Base-by-base conservation (phyloP, 306 rosid genomes). In the Vigna radiata region DNA sequence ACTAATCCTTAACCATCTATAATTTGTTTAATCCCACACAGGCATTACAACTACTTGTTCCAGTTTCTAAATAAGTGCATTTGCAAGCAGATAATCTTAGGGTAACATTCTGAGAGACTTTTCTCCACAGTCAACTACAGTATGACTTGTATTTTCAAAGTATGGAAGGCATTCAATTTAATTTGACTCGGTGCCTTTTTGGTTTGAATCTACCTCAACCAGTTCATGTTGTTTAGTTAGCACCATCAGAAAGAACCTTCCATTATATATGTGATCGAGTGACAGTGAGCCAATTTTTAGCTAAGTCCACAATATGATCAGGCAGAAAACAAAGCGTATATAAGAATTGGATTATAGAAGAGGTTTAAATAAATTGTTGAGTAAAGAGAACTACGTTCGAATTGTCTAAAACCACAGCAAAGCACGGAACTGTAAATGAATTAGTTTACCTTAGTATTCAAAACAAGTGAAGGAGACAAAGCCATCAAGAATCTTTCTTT, bases 401-500 rank as follows among this genome's bases (percentile, higher is more conserved):
- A 72, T 36, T 36, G n/a, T 55, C 46, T 49, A 66, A 9, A 27
- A 50, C 33, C 7, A 58, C 11, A 69, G 9, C 23, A 75, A 68
- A 73, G 46, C 16, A 72, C 41, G 33, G 46, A 83, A 39, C 39
- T 9, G 23, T 12, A 59, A 39, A 79, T 17, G 23, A 59, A 53
- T 62, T 17, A 59, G 21, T 23, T 75, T 86, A 94, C 97, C 95
- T 91, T 88, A 15, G 80, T 62, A 13, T 50, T 81, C 78, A 84
- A 88, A 86, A 88, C 83, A 37, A 92, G 89, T 4, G 96, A 83
- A 23, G 96, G 94, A 69, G 97, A 81, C 70, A 92, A 46, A 27
- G 86, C 91, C 95, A 95, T 82, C 84, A 90, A 64, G 75, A 90
- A 88, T 68, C 81, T 88, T 21, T 95, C 97, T 18, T 82, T 82